A percentile compares a stretch with the other conserved stretches of the same genome.
phyloP scores from a whole-genome alignment of 2,329 filamentous ascomycete species.

The Emmonsiellopsis sp. region DNA sequence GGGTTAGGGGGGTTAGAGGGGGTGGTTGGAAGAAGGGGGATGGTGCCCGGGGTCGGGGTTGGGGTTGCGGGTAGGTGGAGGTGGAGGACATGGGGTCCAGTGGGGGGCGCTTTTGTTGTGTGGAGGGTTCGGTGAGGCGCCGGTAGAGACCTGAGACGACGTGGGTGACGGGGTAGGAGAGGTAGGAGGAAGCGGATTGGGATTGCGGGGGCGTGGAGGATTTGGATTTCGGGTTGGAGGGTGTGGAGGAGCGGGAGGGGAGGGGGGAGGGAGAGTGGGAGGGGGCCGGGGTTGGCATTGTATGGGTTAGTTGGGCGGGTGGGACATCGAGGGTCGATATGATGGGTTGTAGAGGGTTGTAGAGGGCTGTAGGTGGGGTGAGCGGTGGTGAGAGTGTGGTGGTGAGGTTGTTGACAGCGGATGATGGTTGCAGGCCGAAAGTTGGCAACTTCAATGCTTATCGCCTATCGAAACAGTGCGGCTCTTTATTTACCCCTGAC shows the following conservation, averaged over 20 bases:
- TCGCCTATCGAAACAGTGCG: too few relatives aligned
- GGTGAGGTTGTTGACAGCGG: too few relatives aligned
- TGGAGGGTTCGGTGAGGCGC: conserved; percentile 45
- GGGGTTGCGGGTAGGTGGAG: conserved; percentile 40
- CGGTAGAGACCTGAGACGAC: conserved; percentile 57
- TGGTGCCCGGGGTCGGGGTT: conserved; percentile 50
- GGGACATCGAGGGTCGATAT: too few relatives aligned
- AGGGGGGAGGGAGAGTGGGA: conserved; percentile 1
- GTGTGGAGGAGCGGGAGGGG: conserved; percentile 7
- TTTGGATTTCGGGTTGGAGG: neutral
- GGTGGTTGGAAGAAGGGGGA: conserved; percentile 74
- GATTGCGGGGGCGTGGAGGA: conserved; percentile 1
- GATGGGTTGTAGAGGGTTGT: too few relatives aligned
- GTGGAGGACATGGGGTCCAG: conserved; percentile 8
- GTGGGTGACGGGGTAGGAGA: conserved; percentile 43
- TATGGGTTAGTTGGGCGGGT: too few relatives aligned
- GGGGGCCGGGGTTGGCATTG: neutral
- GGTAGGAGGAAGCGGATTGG: conserved; percentile 36
- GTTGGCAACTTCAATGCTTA: too few relatives aligned
- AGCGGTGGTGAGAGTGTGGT: too few relatives aligned
- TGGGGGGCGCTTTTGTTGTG: conserved; percentile 10
- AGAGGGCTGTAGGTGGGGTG: too few relatives aligned
- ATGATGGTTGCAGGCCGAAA: too few relatives aligned
- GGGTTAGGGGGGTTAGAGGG: conserved; percentile 68
- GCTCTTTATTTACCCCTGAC: too few relatives aligned